Conservation (phyloP, 2,329 filamentous ascomycete genomes). For the Ophiostoma triangulosporum region DNA sequence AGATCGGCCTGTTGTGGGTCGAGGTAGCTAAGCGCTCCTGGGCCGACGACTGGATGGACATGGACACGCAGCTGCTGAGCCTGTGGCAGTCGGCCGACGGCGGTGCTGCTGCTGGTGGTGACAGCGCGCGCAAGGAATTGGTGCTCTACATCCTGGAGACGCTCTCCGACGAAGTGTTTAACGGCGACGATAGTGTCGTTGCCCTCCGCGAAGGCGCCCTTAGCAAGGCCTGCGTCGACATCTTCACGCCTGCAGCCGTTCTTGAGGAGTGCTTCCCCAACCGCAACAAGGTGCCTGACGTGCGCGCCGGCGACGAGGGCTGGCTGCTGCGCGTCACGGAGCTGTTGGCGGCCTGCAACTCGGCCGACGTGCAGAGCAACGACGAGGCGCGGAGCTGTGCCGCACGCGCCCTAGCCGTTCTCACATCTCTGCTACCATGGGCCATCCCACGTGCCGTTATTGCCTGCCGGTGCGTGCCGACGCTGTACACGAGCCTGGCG, state of each 20-base stretch:
- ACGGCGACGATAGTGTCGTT: slow-evolving; percentile 75
- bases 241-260: slow-evolving; percentile 70
- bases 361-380: slow-evolving; percentile 49
- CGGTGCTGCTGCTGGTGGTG: slow-evolving; percentile 26
- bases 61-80: slow-evolving; percentile 72
- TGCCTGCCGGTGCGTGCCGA: slow-evolving; percentile 53
- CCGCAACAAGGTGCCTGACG: slow-evolving; percentile 51
- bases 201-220: slow-evolving; percentile 70
- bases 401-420: slow-evolving; percentile 60
- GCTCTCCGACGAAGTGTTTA: slow-evolving; percentile 87
- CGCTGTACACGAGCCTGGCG: slow-evolving; percentile 58
- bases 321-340: slow-evolving; percentile 71
- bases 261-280: slow-evolving; percentile 65
- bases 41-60: slow-evolving; percentile 86
- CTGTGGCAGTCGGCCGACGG: slow-evolving; percentile 62
- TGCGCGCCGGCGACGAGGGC: slow-evolving; percentile 69
- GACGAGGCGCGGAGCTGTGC: slow-evolving; percentile 56
- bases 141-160: slow-evolving; percentile 82
- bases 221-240: slow-evolving; percentile 82
- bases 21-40: slow-evolving; percentile 88
- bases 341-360: slow-evolving; percentile 61
- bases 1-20: slow-evolving; percentile 87
- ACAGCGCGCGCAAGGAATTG: slow-evolving; percentile 60
- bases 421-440: slow-evolving; percentile 76
- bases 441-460: slow-evolving; percentile 71